A percentile compares a stretch with the other conserved stretches of the same genome.
Evolutionary conservation across 495 filamentous ascomycete genomes (phyloP).

Genomic region (Aspergillus wentii): DNA sequence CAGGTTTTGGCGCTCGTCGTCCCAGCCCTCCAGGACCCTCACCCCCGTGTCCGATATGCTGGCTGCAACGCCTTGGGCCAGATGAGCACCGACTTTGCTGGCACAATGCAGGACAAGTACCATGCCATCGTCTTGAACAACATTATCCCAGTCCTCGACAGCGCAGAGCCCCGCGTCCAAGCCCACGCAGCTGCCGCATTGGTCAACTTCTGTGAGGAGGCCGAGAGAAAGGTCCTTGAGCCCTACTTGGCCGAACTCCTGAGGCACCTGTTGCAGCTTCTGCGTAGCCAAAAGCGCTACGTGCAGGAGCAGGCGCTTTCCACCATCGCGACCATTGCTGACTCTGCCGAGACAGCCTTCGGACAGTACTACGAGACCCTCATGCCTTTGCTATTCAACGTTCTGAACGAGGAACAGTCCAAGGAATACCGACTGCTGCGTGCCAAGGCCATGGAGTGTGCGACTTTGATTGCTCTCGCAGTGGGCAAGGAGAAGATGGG

Average conservation of each 20-base stretch:
- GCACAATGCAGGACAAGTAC: conserved; percentile 96
- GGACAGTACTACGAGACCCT: conserved; percentile 91
- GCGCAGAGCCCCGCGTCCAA: conserved; percentile 88
- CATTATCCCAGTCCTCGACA: conserved; percentile 89
- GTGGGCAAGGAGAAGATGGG: conserved; percentile 93
- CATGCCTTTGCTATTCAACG: conserved; percentile 91
- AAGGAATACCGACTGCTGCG: conserved; percentile 89
- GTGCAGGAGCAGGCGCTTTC: conserved; percentile 98
- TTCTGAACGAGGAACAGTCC: conserved; percentile 79
- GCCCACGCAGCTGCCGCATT: conserved; percentile 95
- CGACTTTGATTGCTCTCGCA: conserved; percentile 91
- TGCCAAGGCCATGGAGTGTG: conserved; percentile 99
- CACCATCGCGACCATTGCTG: conserved; percentile 97
- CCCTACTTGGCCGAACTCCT: conserved; percentile 91
- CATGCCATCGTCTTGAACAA: conserved; percentile 78
- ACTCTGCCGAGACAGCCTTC: conserved; percentile 94
- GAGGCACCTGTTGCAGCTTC: conserved; percentile 71
- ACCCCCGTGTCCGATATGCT: conserved; percentile 94
- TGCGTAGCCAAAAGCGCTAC: conserved; percentile 87
- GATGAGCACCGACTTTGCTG: conserved; percentile 99
- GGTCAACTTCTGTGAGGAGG: conserved; percentile 99
- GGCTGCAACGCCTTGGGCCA: conserved; percentile 98
- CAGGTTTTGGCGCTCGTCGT: conserved; percentile 92
- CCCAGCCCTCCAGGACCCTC: conserved; percentile 84
- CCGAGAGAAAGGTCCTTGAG: conserved; percentile 85